These are phyloP conservation scores for Volvariella surrecta DNA, from an alignment of 1,284 basidiomycete genomes.

Conservation along the genomic window DNA sequence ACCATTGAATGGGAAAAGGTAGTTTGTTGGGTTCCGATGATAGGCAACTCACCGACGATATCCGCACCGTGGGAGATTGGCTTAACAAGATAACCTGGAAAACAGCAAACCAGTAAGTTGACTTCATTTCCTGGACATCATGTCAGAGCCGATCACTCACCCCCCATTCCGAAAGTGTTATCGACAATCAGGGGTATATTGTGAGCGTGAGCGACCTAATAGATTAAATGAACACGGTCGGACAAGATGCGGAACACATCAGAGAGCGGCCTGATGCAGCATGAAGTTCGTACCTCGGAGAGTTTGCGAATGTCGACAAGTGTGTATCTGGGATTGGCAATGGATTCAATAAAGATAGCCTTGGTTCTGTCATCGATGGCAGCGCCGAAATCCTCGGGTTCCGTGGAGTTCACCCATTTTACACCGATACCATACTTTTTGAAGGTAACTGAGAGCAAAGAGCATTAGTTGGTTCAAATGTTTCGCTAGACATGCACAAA, in stretches of 20 bases:
- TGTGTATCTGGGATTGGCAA: slow-evolving; percentile 81
- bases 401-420: slow-evolving; percentile 64
- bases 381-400: slow-evolving; percentile 58
- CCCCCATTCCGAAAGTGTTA: slow-evolving; percentile 87
- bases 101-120: neutral
- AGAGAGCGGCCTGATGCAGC: too few relatives aligned
- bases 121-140: neutral
- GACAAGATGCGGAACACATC: too few relatives aligned
- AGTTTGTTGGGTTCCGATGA: too few relatives aligned
- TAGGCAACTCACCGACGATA: slow-evolving; percentile 61
- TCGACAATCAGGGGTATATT: slow-evolving; percentile 80
- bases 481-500: slow-evolving; percentile 13
- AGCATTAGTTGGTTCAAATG: neutral
- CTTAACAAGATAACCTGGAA: slow-evolving; percentile 55
- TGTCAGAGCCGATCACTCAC: slow-evolving; percentile 21
- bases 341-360: slow-evolving; percentile 76
- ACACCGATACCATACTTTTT: slow-evolving; percentile 73
- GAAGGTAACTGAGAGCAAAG: slow-evolving; percentile 56
- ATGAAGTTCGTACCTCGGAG: slow-evolving; percentile 41
- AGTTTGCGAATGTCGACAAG: slow-evolving; percentile 67
- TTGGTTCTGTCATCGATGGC: slow-evolving; percentile 76
- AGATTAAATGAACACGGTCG: neutral
- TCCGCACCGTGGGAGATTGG: slow-evolving; percentile 81
- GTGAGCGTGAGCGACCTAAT: slow-evolving; percentile 59
- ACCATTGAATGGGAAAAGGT: too few relatives aligned